Percentiles rank a stretch among this genome's conserved stretches.
Conservation (phyloP, 2,329 filamentous ascomycete genomes). For the Thielaviopsis euricoi region DNA sequence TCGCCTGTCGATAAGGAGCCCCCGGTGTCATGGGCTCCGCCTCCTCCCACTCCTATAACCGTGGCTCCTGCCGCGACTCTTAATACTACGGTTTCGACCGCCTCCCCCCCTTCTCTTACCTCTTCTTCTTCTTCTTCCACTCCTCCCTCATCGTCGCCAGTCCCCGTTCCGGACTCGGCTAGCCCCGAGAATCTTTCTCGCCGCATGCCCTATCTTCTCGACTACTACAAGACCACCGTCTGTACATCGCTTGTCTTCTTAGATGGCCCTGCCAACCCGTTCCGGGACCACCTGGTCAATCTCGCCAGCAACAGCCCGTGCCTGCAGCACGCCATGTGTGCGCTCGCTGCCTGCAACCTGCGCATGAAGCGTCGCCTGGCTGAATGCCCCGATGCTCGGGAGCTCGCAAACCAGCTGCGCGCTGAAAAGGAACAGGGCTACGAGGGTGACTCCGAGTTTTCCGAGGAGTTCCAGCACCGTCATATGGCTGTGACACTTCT, state of each 20-base stretch:
- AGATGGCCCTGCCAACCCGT: constrained; percentile 73
- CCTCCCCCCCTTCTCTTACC: neutral
- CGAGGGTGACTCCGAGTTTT: constrained; percentile 26
- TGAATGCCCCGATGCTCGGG: constrained; percentile 38
- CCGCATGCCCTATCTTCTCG: constrained; percentile 75
- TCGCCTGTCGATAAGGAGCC: neutral
- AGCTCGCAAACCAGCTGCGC: constrained; percentile 31
- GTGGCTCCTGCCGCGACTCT: neutral
- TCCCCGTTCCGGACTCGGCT: neutral
- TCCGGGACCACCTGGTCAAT: constrained; percentile 64
- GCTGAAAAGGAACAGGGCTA: constrained; percentile 22
- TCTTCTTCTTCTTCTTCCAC: neutral
- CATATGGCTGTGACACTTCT: constrained; percentile 64
- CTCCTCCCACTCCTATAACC: neutral
- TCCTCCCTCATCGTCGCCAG: neutral
- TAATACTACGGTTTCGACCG: neutral
- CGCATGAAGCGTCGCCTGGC: constrained; percentile 64
- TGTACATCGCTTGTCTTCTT: constrained; percentile 84
- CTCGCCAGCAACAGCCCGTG: constrained; percentile 64
- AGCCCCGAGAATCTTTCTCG: constrained; percentile 42
- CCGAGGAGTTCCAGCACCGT: constrained; percentile 68
- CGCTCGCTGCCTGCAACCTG: constrained; percentile 74
- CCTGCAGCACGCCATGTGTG: constrained; percentile 84
- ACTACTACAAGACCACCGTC: constrained; percentile 87
- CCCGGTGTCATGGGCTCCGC: neutral